A percentile compares a stretch with the other conserved stretches of the same genome.
Evolutionary conservation across 2,329 filamentous ascomycete species (phyloP).

Genomic region (Pestalotiopsis sp.): DNA sequence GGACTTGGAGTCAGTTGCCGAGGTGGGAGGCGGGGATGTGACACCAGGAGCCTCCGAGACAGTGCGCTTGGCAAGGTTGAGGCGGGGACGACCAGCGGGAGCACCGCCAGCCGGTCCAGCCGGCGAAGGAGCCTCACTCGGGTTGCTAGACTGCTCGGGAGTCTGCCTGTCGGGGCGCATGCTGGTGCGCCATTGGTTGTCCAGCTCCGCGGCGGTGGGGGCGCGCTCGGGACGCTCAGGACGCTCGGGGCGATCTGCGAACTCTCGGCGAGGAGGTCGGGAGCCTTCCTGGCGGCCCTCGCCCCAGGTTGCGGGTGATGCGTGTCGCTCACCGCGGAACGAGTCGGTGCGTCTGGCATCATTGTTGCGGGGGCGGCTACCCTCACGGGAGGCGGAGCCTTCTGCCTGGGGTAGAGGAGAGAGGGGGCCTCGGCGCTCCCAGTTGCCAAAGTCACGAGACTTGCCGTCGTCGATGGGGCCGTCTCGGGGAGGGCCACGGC

Average conservation of each 20-base stretch:
- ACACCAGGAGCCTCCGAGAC: slow-evolving; percentile 71
- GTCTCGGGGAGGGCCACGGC: slow-evolving; percentile 67
- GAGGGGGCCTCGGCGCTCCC: slow-evolving; percentile 93
- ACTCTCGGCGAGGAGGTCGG: slow-evolving; percentile 73
- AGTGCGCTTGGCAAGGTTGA: slow-evolving; percentile 90
- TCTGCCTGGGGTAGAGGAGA: slow-evolving; percentile 67
- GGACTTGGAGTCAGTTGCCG: slow-evolving; percentile 67
- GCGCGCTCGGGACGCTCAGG: slow-evolving; percentile 61
- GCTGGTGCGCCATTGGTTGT: slow-evolving; percentile 88
- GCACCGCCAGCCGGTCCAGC: slow-evolving; percentile 55
- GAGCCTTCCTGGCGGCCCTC: slow-evolving; percentile 76
- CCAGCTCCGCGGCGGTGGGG: slow-evolving; percentile 87
- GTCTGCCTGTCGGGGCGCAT: slow-evolving; percentile 76
- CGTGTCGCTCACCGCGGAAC: slow-evolving; percentile 63
- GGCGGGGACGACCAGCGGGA: slow-evolving; percentile 69
- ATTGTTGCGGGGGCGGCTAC: slow-evolving; percentile 53
- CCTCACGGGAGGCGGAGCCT: slow-evolving; percentile 54
- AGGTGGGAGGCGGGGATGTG: slow-evolving; percentile 50
- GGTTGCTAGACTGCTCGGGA: slow-evolving; percentile 3
- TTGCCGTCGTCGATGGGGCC: slow-evolving; percentile 74
- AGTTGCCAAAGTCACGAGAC: slow-evolving; percentile 80
- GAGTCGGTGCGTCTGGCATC: slow-evolving; percentile 63
- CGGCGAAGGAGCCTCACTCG: slow-evolving; percentile 74
- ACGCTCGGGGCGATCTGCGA: slow-evolving; percentile 63
- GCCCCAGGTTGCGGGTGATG: slow-evolving; percentile 77